phyloP scores from a whole-genome alignment of 306 rosid genomes.

The Cicer cuneatum region DNA sequence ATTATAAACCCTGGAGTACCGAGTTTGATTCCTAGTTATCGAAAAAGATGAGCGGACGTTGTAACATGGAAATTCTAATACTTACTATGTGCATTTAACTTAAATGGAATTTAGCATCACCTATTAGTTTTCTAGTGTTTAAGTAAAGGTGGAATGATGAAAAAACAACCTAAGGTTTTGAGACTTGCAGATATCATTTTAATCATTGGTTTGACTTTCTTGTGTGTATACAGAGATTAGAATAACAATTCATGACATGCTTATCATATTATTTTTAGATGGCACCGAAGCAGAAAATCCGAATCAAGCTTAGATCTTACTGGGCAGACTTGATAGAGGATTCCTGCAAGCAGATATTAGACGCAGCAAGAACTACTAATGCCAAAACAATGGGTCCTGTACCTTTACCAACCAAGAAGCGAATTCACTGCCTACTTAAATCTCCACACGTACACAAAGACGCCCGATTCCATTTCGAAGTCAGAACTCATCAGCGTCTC shows the following conservation, averaged over 20 bases:
- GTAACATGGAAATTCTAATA: neutral
- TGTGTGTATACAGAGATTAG: neutral
- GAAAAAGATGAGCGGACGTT: no score
- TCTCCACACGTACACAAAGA: constrained; percentile 96
- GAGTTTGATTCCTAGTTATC: no score
- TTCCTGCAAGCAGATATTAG: constrained; percentile 97
- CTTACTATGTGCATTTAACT: neutral
- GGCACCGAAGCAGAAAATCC: constrained; percentile 92
- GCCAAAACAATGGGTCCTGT: constrained; percentile 99
- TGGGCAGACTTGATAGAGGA: constrained; percentile 92
- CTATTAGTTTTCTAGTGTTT: neutral
- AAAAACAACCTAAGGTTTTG: neutral
- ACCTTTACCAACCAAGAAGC: constrained; percentile 92
- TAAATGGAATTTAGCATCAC: neutral
- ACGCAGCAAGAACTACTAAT: constrained; percentile 87
- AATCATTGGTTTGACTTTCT: constrained; percentile 22
- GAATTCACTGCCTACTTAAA: constrained; percentile 84
- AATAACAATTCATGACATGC: neutral
- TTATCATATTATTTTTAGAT: constrained; percentile 55
- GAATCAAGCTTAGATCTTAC: constrained; percentile 96
- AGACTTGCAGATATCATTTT: constrained; percentile 5
- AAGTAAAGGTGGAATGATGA: no score
- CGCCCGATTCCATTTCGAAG: constrained; percentile 93
- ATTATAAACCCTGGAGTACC: no score
- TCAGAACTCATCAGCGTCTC: constrained; percentile 96